Conservation (phyloP, 2,329 filamentous ascomycete genomes). For the Colletotrichum sp. region DNA sequence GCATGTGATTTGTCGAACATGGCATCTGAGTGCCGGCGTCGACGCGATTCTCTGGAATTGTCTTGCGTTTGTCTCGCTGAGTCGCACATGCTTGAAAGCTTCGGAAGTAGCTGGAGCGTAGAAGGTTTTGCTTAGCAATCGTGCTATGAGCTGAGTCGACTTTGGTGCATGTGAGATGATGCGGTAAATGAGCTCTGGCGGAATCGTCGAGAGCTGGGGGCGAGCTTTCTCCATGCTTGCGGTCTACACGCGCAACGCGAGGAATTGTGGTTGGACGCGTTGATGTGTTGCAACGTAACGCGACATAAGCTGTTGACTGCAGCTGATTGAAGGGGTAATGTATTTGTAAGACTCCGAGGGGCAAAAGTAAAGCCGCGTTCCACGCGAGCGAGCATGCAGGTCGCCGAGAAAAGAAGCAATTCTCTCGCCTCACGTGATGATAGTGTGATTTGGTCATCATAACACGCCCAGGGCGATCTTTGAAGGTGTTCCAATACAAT, state of each 20-base stretch:
- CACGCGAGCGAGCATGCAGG: neutral
- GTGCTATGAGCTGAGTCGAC: neutral
- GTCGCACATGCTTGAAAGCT: neutral
- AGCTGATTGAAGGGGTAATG: neutral
- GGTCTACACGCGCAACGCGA: fast-evolving
- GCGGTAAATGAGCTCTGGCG: neutral
- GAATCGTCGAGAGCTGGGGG: neutral
- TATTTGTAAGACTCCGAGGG: neutral
- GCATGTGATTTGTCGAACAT: neutral
- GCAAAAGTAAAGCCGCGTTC: neutral
- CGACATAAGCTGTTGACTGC: neutral
- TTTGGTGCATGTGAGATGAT: neutral
- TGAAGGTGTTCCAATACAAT: too few relatives aligned
- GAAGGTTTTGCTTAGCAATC: neutral
- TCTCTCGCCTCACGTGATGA: neutral
- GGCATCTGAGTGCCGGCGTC: neutral
- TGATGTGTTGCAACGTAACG: neutral
- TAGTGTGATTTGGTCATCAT: neutral
- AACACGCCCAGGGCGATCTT: too few relatives aligned
- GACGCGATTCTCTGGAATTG: neutral
- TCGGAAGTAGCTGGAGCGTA: neutral
- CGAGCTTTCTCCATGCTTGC: neutral
- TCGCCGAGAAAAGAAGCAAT: neutral
- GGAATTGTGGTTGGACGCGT: neutral
- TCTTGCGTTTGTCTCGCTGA: neutral